Base-by-base conservation (phyloP, 164 flowering plant genomes). In the Kalanchoe fedtschenkoi region DNA sequence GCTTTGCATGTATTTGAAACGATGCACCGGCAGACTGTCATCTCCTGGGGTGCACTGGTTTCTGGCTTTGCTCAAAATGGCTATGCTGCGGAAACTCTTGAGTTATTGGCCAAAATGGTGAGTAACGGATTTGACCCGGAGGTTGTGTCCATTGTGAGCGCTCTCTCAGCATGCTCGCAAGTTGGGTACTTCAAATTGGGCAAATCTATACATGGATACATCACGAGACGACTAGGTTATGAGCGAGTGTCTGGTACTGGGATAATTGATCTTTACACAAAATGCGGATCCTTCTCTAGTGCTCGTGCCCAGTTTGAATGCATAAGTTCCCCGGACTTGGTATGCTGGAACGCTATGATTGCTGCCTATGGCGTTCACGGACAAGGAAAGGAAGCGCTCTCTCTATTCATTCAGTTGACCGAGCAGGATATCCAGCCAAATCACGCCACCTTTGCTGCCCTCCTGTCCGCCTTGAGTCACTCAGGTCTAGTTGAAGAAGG, bases 31-130 rank as follows among this genome's bases (percentile, higher is more conserved):
- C 76, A 64, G 63, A 78, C 71, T 68, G 71, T 19, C 17, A 60
- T 84, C 43, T 75, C 86, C 51, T 83, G 86, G 84, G 73, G 75
- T 68, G 73, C 88, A 16, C 19, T 83, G 67, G 74, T 84, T 29
- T 78, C 79, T 58, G 84, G 86, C 55, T 80, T 65, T 64, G 75
- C 86, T 65, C 82, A 78, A 67, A 84, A 81, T 66, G 86, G 89
- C 26, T 70, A 70, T 55, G 69, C 81, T 29, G 62, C 32, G 21
- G 58, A 81, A 43, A 81, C 89, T 24, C 77, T 83, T 68, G 70
- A 73, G 37, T 42, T 75, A 64, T 60, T 83, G 60, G 61, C 65
- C 3, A 78, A 69, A 65, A 79, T 83, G 88, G 81, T 81, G 68
- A 59, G 54, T 43, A 32, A 4, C 30, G 80, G 85, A 24, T 73